phyloP scores from a whole-genome alignment of 768 basidiomycete species.

The Xerocomellus chrysenteron region DNA sequence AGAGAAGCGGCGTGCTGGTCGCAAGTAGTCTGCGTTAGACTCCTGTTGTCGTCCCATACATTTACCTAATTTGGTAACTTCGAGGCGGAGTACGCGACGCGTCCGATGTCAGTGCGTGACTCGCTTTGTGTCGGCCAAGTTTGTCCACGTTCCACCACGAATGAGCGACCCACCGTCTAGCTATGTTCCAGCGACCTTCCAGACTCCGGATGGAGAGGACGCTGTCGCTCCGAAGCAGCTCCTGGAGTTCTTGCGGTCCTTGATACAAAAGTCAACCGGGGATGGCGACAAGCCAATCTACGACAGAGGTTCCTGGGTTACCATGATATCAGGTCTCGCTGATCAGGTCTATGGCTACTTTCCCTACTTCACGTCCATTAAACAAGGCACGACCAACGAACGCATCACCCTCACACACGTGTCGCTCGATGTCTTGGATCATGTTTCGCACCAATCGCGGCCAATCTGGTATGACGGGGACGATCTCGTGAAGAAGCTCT shows the following conservation, averaged over 20 bases:
- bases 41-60: not conserved
- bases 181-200: constrained; percentile 30
- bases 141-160: not conserved
- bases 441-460: constrained; percentile 49
- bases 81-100: not conserved
- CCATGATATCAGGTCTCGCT: constrained; percentile 49
- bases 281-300: constrained; percentile 32
- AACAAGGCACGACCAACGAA: constrained; percentile 57
- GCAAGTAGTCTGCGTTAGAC: constrained; percentile 48
- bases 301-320: constrained; percentile 47
- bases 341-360: constrained; percentile 55
- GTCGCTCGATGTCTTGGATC: constrained; percentile 54
- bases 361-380: constrained; percentile 48
- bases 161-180: constrained; percentile 31
- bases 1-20: constrained; percentile 75
- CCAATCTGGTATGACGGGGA: constrained; percentile 48
- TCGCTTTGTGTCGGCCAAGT: not conserved
- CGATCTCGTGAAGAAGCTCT: constrained; percentile 47
- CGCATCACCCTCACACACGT: constrained; percentile 54
- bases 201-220: constrained; percentile 28
- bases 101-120: not conserved
- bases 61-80: constrained; percentile 11
- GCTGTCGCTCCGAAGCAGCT: constrained; percentile 38
- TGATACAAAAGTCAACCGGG: constrained; percentile 36
- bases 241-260: constrained; percentile 41